A percentile compares a stretch with the other conserved stretches of the same genome.
phyloP scores from a whole-genome alignment of 305 asterid species.

The Fraxinus velutina region DNA sequence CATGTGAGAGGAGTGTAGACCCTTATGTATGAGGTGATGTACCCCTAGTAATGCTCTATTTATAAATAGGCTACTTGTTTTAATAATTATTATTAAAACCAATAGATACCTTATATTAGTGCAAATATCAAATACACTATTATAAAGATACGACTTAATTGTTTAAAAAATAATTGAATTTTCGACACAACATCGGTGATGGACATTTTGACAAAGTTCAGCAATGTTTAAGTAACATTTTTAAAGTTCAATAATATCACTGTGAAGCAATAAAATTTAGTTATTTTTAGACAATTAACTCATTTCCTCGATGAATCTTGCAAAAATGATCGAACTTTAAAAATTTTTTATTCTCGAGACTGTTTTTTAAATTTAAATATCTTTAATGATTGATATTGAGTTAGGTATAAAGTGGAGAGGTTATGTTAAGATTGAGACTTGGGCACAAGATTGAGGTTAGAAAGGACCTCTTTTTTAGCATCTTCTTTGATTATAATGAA shows the following conservation, averaged over 20 bases:
- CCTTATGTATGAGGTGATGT: too few relatives aligned
- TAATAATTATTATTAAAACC: too few relatives aligned
- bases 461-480: too few relatives aligned
- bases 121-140: background rate
- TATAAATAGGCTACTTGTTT: background rate
- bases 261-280: background rate
- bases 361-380: too few relatives aligned
- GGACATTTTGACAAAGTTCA: background rate
- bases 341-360: background rate
- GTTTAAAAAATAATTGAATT: background rate
- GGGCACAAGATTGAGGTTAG: too few relatives aligned
- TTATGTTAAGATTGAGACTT: too few relatives aligned
- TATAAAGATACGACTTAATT: background rate
- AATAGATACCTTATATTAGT: background rate
- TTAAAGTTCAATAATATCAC: background rate
- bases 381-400: background rate
- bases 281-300: background rate
- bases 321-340: background rate
- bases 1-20: too few relatives aligned
- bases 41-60: too few relatives aligned
- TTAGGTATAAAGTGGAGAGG: too few relatives aligned
- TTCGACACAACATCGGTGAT: too few relatives aligned
- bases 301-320: background rate
- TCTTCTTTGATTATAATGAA: too few relatives aligned
- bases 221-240: background rate